Percentiles rank a stretch among this genome's conserved stretches.
phyloP scores from a whole-genome alignment of 768 basidiomycete species.

The Boletus reticulatus region DNA sequence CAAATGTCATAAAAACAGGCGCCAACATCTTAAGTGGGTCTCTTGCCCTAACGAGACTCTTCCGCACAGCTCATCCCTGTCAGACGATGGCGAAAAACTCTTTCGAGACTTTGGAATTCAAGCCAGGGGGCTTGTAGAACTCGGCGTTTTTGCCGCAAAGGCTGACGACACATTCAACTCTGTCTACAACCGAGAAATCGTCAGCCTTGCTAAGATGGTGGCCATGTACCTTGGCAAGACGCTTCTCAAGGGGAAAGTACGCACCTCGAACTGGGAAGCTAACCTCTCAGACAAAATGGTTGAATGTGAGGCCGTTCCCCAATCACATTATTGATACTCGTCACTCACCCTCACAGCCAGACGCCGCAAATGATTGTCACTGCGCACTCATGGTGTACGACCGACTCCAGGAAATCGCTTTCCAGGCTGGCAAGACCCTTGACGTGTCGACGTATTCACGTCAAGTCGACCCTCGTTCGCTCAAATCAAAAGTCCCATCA shows the following conservation, averaged over 20 bases:
- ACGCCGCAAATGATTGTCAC: slow-evolving; percentile 53
- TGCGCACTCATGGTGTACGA: slow-evolving; percentile 45
- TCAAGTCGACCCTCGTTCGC: slow-evolving; percentile 21
- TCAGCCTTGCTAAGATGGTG: slow-evolving; percentile 43
- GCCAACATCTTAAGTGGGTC: slow-evolving; percentile 47
- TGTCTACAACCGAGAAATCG: slow-evolving; percentile 37
- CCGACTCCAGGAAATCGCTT: slow-evolving; percentile 34
- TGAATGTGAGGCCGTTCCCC: slow-evolving; percentile 29
- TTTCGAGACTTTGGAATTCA: slow-evolving; percentile 45
- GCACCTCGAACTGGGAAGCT: slow-evolving; percentile 47
- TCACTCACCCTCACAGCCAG: slow-evolving; percentile 21
- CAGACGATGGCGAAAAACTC: slow-evolving; percentile 50
- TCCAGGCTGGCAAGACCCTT: slow-evolving; percentile 16
- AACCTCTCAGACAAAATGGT: slow-evolving; percentile 37
- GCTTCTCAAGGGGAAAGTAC: slow-evolving; percentile 44
- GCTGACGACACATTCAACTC: slow-evolving; percentile 37
- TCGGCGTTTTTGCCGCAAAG: slow-evolving; percentile 40
- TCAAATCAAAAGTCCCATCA: not conserved
- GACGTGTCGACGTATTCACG: slow-evolving; percentile 22
- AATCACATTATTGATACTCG: not conserved
- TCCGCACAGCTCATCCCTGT: not conserved
- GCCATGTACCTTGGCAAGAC: slow-evolving; percentile 38
- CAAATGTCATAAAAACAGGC: slow-evolving; percentile 42
- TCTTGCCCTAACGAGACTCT: not conserved
- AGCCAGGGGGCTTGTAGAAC: slow-evolving; percentile 43